phyloP scores from a whole-genome alignment of 169 alveolate species.

The Plasmodium berghei region DNA sequence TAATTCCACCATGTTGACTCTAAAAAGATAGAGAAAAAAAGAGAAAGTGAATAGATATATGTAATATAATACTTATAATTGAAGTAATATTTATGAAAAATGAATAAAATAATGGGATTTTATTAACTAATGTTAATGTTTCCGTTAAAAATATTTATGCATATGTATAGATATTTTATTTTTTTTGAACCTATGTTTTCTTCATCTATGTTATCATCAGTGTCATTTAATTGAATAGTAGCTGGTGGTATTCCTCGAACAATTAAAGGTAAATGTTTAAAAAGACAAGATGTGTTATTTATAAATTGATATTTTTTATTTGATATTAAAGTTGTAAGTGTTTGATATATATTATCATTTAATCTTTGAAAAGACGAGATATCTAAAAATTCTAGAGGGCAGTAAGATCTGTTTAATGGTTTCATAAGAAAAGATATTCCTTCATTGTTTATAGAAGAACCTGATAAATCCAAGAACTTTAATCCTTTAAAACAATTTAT shows the following conservation, averaged over 20 bases:
- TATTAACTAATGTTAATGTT: too few relatives aligned
- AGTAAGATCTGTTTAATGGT: conserved; percentile 20
- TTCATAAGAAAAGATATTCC: conserved; percentile 37
- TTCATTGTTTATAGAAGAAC: conserved; percentile 26
- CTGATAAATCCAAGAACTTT: conserved; percentile 32
- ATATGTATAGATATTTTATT: too few relatives aligned
- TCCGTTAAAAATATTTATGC: too few relatives aligned
- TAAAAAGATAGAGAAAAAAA: background rate
- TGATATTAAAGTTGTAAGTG: conserved; percentile 15
- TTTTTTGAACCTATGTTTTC: conserved; percentile 25
- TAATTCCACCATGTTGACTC: conserved; percentile 72
- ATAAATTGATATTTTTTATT: conserved; percentile 25
- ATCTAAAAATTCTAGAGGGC: conserved; percentile 50
- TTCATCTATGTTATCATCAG: conserved; percentile 49
- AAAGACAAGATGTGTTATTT: conserved; percentile 12
- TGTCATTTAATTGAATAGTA: conserved; percentile 27
- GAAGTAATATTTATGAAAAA: too few relatives aligned
- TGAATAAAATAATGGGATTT: too few relatives aligned
- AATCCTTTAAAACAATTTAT: conserved; percentile 42
- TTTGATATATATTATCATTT: conserved; percentile 24
- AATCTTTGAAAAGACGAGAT: conserved; percentile 25
- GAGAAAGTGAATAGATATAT: background rate
- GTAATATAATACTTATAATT: background rate
- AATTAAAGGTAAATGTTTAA: conserved; percentile 40
- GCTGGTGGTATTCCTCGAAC: conserved; percentile 60